Evolutionary conservation across 2,329 filamentous ascomycete genomes (phyloP).

Genomic region (Fusarium metavorans): DNA sequence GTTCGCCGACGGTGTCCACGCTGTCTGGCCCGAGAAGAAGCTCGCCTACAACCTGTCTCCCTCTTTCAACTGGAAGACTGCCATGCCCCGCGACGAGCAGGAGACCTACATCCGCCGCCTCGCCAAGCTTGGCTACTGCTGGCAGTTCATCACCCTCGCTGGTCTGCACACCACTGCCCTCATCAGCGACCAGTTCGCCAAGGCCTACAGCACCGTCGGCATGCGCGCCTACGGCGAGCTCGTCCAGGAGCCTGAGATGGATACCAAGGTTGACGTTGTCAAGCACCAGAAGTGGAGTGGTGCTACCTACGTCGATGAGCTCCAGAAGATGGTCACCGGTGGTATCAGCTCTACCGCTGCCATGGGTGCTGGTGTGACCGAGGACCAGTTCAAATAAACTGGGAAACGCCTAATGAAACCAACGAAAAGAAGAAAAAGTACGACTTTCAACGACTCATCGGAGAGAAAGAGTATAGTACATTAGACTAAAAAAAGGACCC

Average conservation of each 20-base stretch:
- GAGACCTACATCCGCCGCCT: conserved; percentile 97
- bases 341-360: conserved; percentile 92
- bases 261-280: conserved; percentile 88
- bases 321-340: conserved; percentile 97
- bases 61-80: conserved; percentile 99
- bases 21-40: conserved; percentile 97
- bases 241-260: conserved; percentile 98
- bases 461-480: neutral
- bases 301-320: conserved; percentile 92
- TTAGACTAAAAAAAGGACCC: conserved; percentile 27
- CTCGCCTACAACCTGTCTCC: conserved; percentile 98
- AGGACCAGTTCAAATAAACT: conserved; percentile 82
- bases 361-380: conserved; percentile 97
- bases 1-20: conserved; percentile 93
- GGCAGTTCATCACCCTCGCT: conserved; percentile 99
- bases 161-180: conserved; percentile 96
- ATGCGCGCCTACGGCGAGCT: conserved; percentile 98
- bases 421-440: neutral
- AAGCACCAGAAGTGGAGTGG: conserved; percentile 99
- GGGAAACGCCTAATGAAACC: neutral
- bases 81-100: conserved; percentile 91
- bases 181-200: conserved; percentile 89
- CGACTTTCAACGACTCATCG: neutral
- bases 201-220: conserved; percentile 82
- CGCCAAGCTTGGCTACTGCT: conserved; percentile 91